Base-by-base conservation (phyloP, 768 basidiomycete genomes). In the Fomitopsis pulvina region DNA sequence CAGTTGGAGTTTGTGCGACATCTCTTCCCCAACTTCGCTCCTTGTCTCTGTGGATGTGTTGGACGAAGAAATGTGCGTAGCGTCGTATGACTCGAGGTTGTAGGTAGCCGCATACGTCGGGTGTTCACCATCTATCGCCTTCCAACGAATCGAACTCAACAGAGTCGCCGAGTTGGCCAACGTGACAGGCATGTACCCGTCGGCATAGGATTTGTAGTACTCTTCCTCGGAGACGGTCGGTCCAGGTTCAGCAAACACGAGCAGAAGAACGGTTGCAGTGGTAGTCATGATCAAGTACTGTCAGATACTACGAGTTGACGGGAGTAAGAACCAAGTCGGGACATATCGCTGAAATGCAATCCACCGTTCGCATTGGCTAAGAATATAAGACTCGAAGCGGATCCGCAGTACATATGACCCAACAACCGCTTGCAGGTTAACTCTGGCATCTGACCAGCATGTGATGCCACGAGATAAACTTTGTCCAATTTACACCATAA, bases 161-260 rank as follows among this genome's bases (percentile, higher is more conserved):
- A 69, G 67, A 18, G 61, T 58, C 48, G 66, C 55, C 32, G 63
- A 47, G 21, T 53, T 34, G 32, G 65, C 55, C 10, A 66, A 60
- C 6, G 32, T 12, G 41, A 63, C 57, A 2, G 66, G 68, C 16
- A 78, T 71, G 55, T 80, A 77, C 52, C 78, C 77, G 30, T 74
- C 61, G 28, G 64, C 54, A 58, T 77, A 79, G 43, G 43, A 51
- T 7, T 37, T 11, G n/a, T 51, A n/a, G 44, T 26, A 51, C 20
- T 24, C 32, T 4, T 43, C 50, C 2, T 51, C 26, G 18, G 30
- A 6, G 4, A 51, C 24, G 18, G 21, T 27, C 2, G 29, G 29
- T 16, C 50, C 50, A 32, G 32, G 34, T 18, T 51, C 43, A 32
- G 50, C 26, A 39, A 44, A 46, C 3, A 27, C 21, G 4, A 45